Conservation (phyloP, 2,329 filamentous ascomycete species). For the Rutstroemia sp. region DNA sequence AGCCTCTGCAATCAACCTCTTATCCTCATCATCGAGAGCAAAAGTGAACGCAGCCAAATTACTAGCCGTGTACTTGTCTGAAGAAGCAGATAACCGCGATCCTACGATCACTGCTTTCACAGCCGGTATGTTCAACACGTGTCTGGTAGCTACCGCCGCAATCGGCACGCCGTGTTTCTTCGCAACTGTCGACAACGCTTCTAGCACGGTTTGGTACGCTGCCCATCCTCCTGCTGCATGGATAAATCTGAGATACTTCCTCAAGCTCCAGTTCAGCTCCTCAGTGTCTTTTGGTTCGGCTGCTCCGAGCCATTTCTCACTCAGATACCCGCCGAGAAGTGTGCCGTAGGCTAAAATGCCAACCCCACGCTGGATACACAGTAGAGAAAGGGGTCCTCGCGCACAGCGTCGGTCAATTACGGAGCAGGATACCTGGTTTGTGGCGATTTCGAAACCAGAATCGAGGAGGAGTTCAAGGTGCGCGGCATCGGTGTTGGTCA, state of each 20-base stretch:
- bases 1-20: conserved; percentile 12
- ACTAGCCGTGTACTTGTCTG: conserved; percentile 4
- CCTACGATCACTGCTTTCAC: conserved; percentile 11
- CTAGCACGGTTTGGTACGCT: conserved; percentile 7
- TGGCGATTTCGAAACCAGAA: conserved; percentile 26
- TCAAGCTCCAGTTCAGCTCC: conserved; percentile 26
- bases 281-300: conserved; percentile 19
- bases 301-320: conserved; percentile 24
- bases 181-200: conserved; percentile 1
- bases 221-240: conserved; percentile 26
- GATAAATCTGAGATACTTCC: conserved; percentile 33
- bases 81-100: conserved; percentile 3
- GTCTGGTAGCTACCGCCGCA: conserved; percentile 7
- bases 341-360: conserved; percentile 29
- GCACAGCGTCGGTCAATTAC: conserved; percentile 27
- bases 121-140: conserved; percentile 7
- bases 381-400: conserved; percentile 19
- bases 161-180: conserved; percentile 5
- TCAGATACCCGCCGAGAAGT: conserved; percentile 28
- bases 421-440: conserved; percentile 29
- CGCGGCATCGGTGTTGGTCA: conserved; percentile 29
- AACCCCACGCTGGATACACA: conserved; percentile 23
- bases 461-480: conserved; percentile 29
- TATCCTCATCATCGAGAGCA: conserved; percentile 3
- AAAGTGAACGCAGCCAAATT: conserved; percentile 8